These are phyloP conservation scores for Beauveria sp. DNA, from an alignment of 2,329 filamentous ascomycete species.

Conservation along the genomic window DNA sequence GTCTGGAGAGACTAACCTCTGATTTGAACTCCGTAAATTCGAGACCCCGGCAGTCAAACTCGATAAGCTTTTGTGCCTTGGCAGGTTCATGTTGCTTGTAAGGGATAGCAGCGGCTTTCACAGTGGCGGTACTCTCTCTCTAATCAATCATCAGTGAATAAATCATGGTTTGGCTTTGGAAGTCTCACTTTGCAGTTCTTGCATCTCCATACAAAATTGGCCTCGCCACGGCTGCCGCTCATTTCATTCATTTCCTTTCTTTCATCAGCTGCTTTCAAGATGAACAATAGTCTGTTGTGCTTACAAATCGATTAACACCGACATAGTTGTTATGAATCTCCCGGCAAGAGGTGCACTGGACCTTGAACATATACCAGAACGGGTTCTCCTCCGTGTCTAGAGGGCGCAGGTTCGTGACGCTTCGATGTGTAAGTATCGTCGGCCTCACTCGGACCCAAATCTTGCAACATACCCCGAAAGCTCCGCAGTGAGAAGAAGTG, in stretches of 20 bases:
- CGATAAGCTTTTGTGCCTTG: slow-evolving; percentile 71
- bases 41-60: slow-evolving; percentile 88
- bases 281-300: slow-evolving; percentile 23
- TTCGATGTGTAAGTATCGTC: slow-evolving; percentile 29
- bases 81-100: slow-evolving; percentile 68
- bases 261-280: background rate
- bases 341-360: slow-evolving; percentile 95
- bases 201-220: slow-evolving; percentile 99
- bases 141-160: slow-evolving; percentile 23
- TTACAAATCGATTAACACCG: slow-evolving; percentile 79
- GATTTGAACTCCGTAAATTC: slow-evolving; percentile 88
- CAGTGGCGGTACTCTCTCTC: slow-evolving; percentile 80
- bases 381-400: slow-evolving; percentile 72
- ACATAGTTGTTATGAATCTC: slow-evolving; percentile 85
- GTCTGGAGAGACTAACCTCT: slow-evolving; percentile 50
- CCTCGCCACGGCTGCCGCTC: slow-evolving; percentile 87
- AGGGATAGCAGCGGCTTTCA: slow-evolving; percentile 63
- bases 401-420: slow-evolving; percentile 84
- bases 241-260: slow-evolving; percentile 81
- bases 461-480: slow-evolving; percentile 51
- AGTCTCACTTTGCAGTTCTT: slow-evolving; percentile 83
- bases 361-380: slow-evolving; percentile 97
- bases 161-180: background rate
- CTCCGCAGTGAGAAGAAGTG: slow-evolving; percentile 60
- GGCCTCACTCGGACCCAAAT: background rate